Conservation (phyloP, 2,329 filamentous ascomycete genomes). For the Drechslerella dactyloides region DNA sequence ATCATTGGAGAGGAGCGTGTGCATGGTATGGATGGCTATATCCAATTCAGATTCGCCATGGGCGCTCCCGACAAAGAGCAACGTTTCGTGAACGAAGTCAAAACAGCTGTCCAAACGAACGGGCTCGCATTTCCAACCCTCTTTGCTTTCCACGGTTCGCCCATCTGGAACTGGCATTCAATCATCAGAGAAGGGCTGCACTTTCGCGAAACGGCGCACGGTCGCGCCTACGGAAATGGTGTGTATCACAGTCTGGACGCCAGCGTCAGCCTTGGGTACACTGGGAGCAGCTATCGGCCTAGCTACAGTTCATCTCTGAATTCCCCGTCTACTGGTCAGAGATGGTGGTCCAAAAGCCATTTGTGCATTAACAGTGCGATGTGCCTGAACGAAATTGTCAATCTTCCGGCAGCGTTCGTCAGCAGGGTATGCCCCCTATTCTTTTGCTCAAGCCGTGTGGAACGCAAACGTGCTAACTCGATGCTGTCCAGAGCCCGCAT, state of each 20-base stretch:
- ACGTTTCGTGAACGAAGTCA: constrained; percentile 71
- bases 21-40: constrained; percentile 69
- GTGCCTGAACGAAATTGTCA: constrained; percentile 85
- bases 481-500: constrained; percentile 27
- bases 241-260: constrained; percentile 76
- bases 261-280: constrained; percentile 63
- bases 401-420: constrained; percentile 69
- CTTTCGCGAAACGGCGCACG: constrained; percentile 69
- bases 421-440: constrained; percentile 48
- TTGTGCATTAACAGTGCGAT: constrained; percentile 68
- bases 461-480: neutral
- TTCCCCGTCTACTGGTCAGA: constrained; percentile 9
- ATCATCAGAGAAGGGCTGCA: constrained; percentile 84
- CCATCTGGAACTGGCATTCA: constrained; percentile 81
- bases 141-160: constrained; percentile 86
- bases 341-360: constrained; percentile 70
- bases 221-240: constrained; percentile 76
- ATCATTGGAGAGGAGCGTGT: constrained; percentile 63
- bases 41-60: constrained; percentile 87
- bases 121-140: constrained; percentile 67
- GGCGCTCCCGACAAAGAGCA: constrained; percentile 86
- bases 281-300: constrained; percentile 24
- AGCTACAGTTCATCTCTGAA: constrained; percentile 3
- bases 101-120: constrained; percentile 34
- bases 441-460: neutral